Base-by-base conservation (phyloP, 73 alveolate genomes). In the Paramecium pentaurelia region DNA sequence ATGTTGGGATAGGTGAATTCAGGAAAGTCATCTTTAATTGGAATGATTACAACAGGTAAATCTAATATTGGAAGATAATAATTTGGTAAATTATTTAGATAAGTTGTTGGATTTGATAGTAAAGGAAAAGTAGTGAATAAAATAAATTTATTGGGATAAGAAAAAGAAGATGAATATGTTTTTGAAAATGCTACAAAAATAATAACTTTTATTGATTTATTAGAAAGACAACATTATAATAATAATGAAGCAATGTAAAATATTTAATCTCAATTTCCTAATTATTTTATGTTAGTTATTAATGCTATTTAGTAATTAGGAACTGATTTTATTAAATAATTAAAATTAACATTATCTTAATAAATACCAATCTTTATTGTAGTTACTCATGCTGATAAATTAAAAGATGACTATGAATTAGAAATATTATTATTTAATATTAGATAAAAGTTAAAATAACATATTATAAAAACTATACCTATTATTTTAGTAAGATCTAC, bases 121-220 rank as follows among this genome's bases (percentile, higher is more conserved):
- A 77, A 96, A 75, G 99, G 99, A 8, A 95, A 93, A 73, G 95
- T 98, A 4, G 95, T 98, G 5, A 98, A 98, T 89, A 86, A 95
- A 32, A 34, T 32, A 2, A 80, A 80, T 36, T 9, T 32, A 14
- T 80, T 80, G 32, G 58, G 58, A 22, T 49, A 80, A 11, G 75
- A 47, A 16, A 42, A 47, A 80, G 75, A 45, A 45, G 91, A 49
- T 45, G 4, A 49, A 64, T 64, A 64, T 64, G 84, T 64, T 14
- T 28, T 80, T 45, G 91, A 80, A 12, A 25, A 42, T 25, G 18
- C 91, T 0, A 42, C 91, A 0, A 80, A 80, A 47, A 32, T 80
- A 6, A 80, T 98, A 34, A 98, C 98, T 60, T 96, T 98, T 94
- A 96, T 97, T 95, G 99, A 98, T 96, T 94, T 98, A 77, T 97